phyloP scores from a whole-genome alignment of 345 rosid genomes.

The Raphanus raphanistrum region DNA sequence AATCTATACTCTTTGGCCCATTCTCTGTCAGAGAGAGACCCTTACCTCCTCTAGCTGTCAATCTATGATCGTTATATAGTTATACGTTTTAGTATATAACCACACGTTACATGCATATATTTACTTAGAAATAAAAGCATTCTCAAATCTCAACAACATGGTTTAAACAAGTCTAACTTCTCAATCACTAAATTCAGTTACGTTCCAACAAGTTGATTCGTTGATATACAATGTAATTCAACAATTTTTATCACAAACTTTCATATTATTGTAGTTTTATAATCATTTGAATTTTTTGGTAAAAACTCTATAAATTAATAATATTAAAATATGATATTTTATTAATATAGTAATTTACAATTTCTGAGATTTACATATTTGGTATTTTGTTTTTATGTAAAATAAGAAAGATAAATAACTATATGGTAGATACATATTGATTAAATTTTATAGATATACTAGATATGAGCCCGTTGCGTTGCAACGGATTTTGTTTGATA shows the following conservation, averaged over 20 bases:
- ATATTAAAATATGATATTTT: too few species aligned
- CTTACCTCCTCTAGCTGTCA: slow-evolving; percentile 35
- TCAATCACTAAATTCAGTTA: not conserved
- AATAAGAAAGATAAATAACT: too few species aligned
- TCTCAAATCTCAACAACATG: not conserved
- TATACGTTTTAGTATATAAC: not conserved
- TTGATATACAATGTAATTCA: not conserved
- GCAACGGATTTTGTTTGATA: too few species aligned
- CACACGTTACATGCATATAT: not conserved
- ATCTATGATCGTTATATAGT: not conserved
- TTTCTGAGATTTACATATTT: too few species aligned
- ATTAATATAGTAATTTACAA: too few species aligned
- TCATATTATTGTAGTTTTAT: not conserved
- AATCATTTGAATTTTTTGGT: not conserved
- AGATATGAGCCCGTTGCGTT: too few species aligned
- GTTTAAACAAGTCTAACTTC: slow-evolving; percentile 17
- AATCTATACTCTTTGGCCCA: slow-evolving; percentile 43
- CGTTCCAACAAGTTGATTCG: slow-evolving; percentile 18
- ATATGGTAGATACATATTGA: too few species aligned
- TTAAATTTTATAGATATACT: too few species aligned
- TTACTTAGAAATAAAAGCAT: slow-evolving; percentile 4
- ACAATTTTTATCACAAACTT: not conserved
- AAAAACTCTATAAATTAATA: too few species aligned
- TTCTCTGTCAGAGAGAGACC: slow-evolving; percentile 36
- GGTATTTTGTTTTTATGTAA: not conserved